These are phyloP conservation scores for Ceratorhiza oryzae-sativae DNA, from an alignment of 1,284 basidiomycete species.

Conservation along the genomic window DNA sequence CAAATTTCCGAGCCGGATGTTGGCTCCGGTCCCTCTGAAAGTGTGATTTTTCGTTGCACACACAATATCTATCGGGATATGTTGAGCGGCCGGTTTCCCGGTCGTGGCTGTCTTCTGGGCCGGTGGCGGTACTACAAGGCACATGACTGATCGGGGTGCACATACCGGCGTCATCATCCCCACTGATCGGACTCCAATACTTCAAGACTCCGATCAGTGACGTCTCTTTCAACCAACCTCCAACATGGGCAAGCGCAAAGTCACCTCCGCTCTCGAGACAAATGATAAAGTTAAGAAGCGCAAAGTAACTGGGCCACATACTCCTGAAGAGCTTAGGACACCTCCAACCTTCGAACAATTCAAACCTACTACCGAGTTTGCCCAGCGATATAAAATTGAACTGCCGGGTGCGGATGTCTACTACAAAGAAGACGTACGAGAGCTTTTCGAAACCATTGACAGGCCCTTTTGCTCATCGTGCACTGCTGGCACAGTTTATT, in stretches of 20 bases:
- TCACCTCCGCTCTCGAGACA: not conserved
- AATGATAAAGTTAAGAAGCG: not conserved
- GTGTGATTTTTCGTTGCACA: too few species aligned
- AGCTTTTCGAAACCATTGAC: not conserved
- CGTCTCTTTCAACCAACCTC: not conserved
- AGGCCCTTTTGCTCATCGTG: not conserved
- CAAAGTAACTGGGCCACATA: not conserved
- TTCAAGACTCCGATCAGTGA: not conserved
- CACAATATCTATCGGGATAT: too few species aligned
- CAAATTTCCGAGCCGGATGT: too few species aligned
- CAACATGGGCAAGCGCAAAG: conserved; percentile 31
- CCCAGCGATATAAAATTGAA: conserved; percentile 44
- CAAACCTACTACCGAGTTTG: conserved; percentile 44
- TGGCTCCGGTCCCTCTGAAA: too few species aligned
- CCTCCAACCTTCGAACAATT: conserved; percentile 46
- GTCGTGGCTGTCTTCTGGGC: too few species aligned
- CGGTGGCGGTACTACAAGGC: too few species aligned
- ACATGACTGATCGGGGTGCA: not conserved
- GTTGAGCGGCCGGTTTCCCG: too few species aligned
- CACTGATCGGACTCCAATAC: not conserved
- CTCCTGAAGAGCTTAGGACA: not conserved
- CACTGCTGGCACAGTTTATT: conserved; percentile 50
- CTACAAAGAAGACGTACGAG: conserved; percentile 52
- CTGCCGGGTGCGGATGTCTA: conserved; percentile 51
- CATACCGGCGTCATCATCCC: not conserved